A percentile compares a stretch with the other conserved stretches of the same genome.
These are phyloP conservation scores for Tilletia horrida DNA, from an alignment of 1,284 basidiomycete species.

Conservation along the genomic window DNA sequence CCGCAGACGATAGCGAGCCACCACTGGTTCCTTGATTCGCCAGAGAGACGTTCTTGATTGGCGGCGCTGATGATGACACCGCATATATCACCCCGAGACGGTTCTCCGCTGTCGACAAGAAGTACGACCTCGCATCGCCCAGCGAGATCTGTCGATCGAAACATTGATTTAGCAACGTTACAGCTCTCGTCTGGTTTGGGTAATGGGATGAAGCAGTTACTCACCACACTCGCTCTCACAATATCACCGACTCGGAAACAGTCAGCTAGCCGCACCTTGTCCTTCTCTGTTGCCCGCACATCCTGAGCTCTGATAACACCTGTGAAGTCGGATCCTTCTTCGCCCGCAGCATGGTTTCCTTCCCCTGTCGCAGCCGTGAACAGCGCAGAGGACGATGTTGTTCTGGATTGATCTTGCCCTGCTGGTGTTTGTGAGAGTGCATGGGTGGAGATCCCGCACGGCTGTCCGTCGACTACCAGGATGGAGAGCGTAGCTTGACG, in stretches of 20 bases:
- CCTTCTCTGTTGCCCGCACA: slow-evolving; percentile 73
- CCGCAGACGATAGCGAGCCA: background rate
- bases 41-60: slow-evolving; percentile 3
- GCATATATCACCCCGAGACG: slow-evolving; percentile 72
- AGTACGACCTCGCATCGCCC: slow-evolving; percentile 64
- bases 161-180: too few species aligned
- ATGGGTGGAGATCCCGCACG: slow-evolving; percentile 54
- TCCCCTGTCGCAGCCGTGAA: slow-evolving; percentile 32
- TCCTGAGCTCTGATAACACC: slow-evolving; percentile 89
- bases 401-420: background rate
- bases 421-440: slow-evolving; percentile 16
- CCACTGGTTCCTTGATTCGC: background rate
- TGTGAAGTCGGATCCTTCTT: slow-evolving; percentile 64
- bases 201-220: too few species aligned
- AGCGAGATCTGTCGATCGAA: slow-evolving; percentile 50
- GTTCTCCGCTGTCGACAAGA: slow-evolving; percentile 88
- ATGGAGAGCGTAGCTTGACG: slow-evolving; percentile 83
- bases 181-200: too few species aligned
- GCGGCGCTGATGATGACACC: slow-evolving; percentile 34
- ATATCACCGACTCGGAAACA: slow-evolving; percentile 96
- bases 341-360: slow-evolving; percentile 50
- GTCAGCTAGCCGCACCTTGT: slow-evolving; percentile 85
- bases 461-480: slow-evolving; percentile 82
- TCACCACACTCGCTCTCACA: slow-evolving; percentile 82
- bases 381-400: background rate